A percentile compares a stretch with the other conserved stretches of the same genome.
phyloP scores from a whole-genome alignment of 2,329 filamentous ascomycete species.

The Thermoascus crustaceus region DNA sequence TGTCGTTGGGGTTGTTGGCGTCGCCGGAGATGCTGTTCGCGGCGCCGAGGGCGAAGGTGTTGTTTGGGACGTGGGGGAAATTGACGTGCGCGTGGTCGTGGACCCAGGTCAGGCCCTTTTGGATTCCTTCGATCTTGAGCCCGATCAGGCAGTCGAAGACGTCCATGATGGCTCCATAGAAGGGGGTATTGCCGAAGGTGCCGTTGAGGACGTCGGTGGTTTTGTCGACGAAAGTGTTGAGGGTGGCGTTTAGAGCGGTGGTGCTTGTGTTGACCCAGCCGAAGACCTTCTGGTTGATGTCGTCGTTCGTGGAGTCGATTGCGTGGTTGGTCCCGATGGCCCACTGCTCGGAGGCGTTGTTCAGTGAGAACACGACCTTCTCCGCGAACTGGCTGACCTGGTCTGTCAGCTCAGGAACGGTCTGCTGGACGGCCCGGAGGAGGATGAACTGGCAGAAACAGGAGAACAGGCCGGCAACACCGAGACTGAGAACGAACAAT shows the following conservation, averaged over 20 bases:
- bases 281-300: slow-evolving; percentile 78
- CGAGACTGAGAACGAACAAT: slow-evolving; percentile 77
- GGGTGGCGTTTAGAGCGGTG: slow-evolving; percentile 70
- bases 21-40: slow-evolving; percentile 44
- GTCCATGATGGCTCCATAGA: slow-evolving; percentile 68
- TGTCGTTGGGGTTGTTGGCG: slow-evolving; percentile 47
- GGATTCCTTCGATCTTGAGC: slow-evolving; percentile 74
- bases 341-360: slow-evolving; percentile 69
- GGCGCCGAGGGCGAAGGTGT: slow-evolving; percentile 78
- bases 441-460: slow-evolving; percentile 77
- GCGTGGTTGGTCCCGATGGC: slow-evolving; percentile 66
- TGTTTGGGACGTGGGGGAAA: slow-evolving; percentile 67
- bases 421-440: slow-evolving; percentile 62
- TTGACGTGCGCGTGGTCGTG: slow-evolving; percentile 74
- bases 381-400: slow-evolving; percentile 74
- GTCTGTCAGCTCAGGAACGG: slow-evolving; percentile 65
- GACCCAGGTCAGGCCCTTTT: slow-evolving; percentile 90
- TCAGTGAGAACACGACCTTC: slow-evolving; percentile 63
- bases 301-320: slow-evolving; percentile 54
- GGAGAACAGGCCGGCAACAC: slow-evolving; percentile 70
- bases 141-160: slow-evolving; percentile 81
- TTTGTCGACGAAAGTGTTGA: slow-evolving; percentile 71
- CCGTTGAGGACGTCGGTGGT: slow-evolving; percentile 66
- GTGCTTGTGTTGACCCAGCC: slow-evolving; percentile 83
- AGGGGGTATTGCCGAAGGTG: slow-evolving; percentile 74